Evolutionary conservation across 2,329 filamentous ascomycete genomes (phyloP), one percentile per base, ranked within the genome.

Genomic region (Cercospora nicotianae): DNA sequence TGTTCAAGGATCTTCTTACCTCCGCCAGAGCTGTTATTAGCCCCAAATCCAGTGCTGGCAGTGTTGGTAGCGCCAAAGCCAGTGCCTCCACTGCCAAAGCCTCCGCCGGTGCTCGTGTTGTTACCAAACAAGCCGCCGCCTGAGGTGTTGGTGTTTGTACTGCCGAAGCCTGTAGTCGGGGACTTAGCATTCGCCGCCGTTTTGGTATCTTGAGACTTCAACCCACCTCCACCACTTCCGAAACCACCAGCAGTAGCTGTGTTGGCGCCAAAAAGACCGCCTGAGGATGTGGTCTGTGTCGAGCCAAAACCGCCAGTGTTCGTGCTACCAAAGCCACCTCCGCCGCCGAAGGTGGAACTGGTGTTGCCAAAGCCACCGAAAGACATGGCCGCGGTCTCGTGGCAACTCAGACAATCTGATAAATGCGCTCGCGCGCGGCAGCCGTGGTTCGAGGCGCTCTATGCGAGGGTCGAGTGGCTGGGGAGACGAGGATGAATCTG

Each of bases 31-130:
- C 76, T 74, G 71, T 75, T 71, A 5, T 80, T 80, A 23, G 59
- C 63, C 65, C 83, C 81, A 45, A 81, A 80, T n/a, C 77, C 74
- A 26, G 78, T 75, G 31, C 76, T 76, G 33, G 75, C 70, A 39
- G 73, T 70, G 36, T 64, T 68, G 13, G 58, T 48, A 30, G 62
- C 63, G 23, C 73, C 73, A 53, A 75, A 75, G 60, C 73, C 72
- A 48, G 75, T 75, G 12, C 70, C 71, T 58, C 65, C 63, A 36
- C 64, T 60, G 36, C 75, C 73, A 64, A 72, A 73, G 28, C 69
- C 71, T 26, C 71, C 70, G 55, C 66, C 67, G n/a, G 72, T 72
- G 58, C 70, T 73, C 18, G 68, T 72, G 57, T 70, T 68, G 60
- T 69, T 66, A 42, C 73, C 77, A 60, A 78, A 78, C 3, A 77